These are phyloP conservation scores for Halophytophthora polymorphica DNA, from an alignment of 352 stramenopile genomes.

Conservation along the genomic window DNA sequence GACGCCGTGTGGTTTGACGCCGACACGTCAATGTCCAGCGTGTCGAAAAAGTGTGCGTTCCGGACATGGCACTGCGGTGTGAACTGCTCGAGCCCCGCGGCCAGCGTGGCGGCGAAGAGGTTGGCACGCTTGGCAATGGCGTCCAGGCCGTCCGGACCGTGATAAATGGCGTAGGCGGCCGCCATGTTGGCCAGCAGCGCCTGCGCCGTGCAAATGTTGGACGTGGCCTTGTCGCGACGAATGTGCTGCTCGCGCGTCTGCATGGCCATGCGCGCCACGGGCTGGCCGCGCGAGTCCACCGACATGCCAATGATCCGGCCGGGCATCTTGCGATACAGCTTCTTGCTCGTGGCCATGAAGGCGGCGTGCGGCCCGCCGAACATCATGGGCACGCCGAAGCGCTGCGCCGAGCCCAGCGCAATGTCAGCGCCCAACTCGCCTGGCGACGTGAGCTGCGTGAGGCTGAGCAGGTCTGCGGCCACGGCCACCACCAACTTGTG, in stretches of 20 bases:
- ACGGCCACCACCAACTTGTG: conserved; percentile 93
- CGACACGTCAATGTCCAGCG: conserved; percentile 91
- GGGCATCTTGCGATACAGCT: conserved; percentile 97
- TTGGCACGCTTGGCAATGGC: conserved; percentile 94
- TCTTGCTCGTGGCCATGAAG: conserved; percentile 96
- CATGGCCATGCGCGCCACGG: conserved; percentile 98
- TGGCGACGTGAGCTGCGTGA: conserved; percentile 93
- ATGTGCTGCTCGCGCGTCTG: conserved; percentile 99
- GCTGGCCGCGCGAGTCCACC: conserved; percentile 94
- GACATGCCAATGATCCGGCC: conserved; percentile 99
- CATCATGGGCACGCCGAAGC: conserved; percentile 99
- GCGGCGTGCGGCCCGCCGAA: conserved; percentile 98
- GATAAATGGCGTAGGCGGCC: conserved; percentile 97
- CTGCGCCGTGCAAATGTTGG: conserved; percentile 99
- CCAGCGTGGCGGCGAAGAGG: conserved; percentile 87
- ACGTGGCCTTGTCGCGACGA: conserved; percentile 98
- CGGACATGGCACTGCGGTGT: conserved; percentile 42
- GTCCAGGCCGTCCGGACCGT: conserved; percentile 95
- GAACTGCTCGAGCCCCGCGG: conserved; percentile 88
- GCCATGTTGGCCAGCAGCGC: conserved; percentile 99
- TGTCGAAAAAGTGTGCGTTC: conserved; percentile 95
- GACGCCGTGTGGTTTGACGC: conserved; percentile 72
- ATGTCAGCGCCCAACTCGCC: conserved; percentile 97
- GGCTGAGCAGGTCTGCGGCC: conserved; percentile 95
- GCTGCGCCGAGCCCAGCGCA: conserved; percentile 96